Evolutionary conservation across 2,329 filamentous ascomycete genomes (phyloP), one percentile per base, ranked within the genome.

Genomic region (Colletotrichum brevisporum): DNA sequence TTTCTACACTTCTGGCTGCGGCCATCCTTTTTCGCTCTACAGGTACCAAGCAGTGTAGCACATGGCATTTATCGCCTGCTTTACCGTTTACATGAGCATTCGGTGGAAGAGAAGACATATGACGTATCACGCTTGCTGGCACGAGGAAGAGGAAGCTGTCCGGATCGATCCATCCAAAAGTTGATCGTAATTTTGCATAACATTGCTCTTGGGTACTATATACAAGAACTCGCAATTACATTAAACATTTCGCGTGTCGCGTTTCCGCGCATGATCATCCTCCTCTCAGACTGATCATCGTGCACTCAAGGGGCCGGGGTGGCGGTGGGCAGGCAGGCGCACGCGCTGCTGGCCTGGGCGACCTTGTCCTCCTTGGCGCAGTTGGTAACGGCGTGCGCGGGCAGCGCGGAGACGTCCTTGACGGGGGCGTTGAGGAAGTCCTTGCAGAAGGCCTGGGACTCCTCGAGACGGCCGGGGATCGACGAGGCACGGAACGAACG

Each of bases 401-500:
- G 73, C 9, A 74, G 67, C 21, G 55, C 72, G 52, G 47, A 53
- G 39, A 71, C 73, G 36, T 74, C 72, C 52, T 66, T 72, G 48
- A 66, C 55, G 12, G 67, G 71, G 2, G 67, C 53, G 43, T 59
- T 58, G 4, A 72, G 68, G 71, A 71, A 74, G 8, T 53, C 57
- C 39, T 64, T 73, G 72, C 79, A 81, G 71, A 81, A 81, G 1
- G 75, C 71, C 70, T 74, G 75, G 13, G 78, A 78, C 60, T 74
- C 74, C 64, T 75, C 70, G 8, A 81, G 71, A 21, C 77, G 78
- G 61, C 76, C 78, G 12, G 77, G 75, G 24, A 72, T 75, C 59
- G 76, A 75, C 13, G 74, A 79, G 47, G 80, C 76, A 45, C 77
- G 73, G 68, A 81, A 66, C n/a, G 80, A 78, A 21, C 78, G 77